Evolutionary conservation across 176 grass and related monocot species (phyloP), one percentile per base, ranked within the genome.

Genomic region (Ensete ventricosum): DNA sequence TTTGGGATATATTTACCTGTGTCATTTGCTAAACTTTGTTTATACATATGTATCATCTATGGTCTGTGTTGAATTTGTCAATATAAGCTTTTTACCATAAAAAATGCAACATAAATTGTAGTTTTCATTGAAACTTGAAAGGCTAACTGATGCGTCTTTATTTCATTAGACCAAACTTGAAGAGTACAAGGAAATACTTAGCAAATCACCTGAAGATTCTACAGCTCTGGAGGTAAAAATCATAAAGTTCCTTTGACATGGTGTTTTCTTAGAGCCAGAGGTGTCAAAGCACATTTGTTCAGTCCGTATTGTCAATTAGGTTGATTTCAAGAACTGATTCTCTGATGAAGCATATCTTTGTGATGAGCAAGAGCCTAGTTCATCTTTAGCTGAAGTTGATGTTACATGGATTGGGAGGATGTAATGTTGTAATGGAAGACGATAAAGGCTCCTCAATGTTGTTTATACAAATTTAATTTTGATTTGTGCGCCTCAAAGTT

Each of bases 141-240:
- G 64, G 13, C 16, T 34, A 67, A 67, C 67, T 78, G 62, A 14
- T 23, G 50, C 69, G 62, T 76, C 79, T 53, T 26, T 84, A 65
- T 80, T 71, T 79, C 27, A 55, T 72, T 81, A 92, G 90, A 87
- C 81, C 52, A 82, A 75, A 79, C 77, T 93, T 21, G 77, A 84
- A 79, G 88, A 83, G 65, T 97, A 87, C 29, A 75, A 88, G 85
- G 81, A 72, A 83, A 92, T 82, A 73, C 84, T 97, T 75, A 87
- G 79, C 16, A 81, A 83, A 69, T 90, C 84, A 43, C 90, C 93
- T 24, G 73, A 90, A 25, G 90, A 97, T 87, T 83, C 80, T 76
- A 79, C 79, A 1, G 88, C 90, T 78, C 83, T 93, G 52, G 85
- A 93, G 85, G 90, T 93, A 80, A 93, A 78, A 58, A 64, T 13